phyloP scores from a whole-genome alignment of 192 early-diverging fungal species.

The Obelidium mucronatum region DNA sequence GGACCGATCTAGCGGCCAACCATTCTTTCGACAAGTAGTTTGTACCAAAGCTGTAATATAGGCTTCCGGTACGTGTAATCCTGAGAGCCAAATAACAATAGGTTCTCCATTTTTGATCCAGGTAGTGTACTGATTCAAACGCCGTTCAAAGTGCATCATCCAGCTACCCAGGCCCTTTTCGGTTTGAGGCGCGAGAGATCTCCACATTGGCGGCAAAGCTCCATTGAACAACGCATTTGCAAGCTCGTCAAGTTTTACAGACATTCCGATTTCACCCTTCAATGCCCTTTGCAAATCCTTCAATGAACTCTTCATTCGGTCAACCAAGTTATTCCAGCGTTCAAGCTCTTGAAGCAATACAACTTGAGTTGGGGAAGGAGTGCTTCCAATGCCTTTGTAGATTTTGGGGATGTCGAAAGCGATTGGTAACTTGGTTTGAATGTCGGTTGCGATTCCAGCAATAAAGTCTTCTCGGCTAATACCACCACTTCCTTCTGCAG shows the following conservation, averaged over 20 bases:
- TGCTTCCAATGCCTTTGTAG: constrained; percentile 54
- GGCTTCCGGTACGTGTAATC: constrained; percentile 68
- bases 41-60: constrained; percentile 69
- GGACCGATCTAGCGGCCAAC: constrained; percentile 67
- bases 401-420: constrained; percentile 65
- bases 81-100: constrained; percentile 68
- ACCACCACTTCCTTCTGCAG: constrained; percentile 64
- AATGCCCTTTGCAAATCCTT: constrained; percentile 60
- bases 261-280: constrained; percentile 73
- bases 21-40: constrained; percentile 67
- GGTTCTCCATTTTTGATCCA: constrained; percentile 74
- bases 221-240: constrained; percentile 66
- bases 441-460: constrained; percentile 63
- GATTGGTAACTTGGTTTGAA: constrained; percentile 61
- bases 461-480: constrained; percentile 72
- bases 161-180: constrained; percentile 67
- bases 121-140: constrained; percentile 61
- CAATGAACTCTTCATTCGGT: constrained; percentile 58
- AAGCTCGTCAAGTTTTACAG: constrained; percentile 64
- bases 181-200: constrained; percentile 62
- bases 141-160: constrained; percentile 66
- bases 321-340: constrained; percentile 69
- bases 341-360: constrained; percentile 69
- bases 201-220: constrained; percentile 61
- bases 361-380: constrained; percentile 64